Base-by-base conservation (phyloP, 176 grass and related monocot genomes). In the Rhipidocladum racemiflorum region DNA sequence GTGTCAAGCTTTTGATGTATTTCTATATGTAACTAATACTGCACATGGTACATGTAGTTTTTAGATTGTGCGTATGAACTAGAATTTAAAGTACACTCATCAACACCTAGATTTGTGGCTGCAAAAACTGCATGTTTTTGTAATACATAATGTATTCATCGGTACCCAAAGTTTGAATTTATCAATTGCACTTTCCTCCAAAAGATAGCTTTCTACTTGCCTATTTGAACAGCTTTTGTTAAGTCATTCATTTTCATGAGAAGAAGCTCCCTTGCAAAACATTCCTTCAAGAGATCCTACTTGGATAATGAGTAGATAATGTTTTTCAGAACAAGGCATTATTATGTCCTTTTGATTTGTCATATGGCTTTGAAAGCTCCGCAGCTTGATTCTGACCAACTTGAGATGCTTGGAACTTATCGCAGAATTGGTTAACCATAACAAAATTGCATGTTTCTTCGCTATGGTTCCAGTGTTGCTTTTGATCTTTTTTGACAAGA, bases 191-290 rank as follows among this genome's bases (percentile, higher is more conserved):
- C 29, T 60, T 61, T 38, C 34, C 36, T 27, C 21, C 6, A 45
- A 65, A 50, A 38, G 1, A 55, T 16, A 74, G 16, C 21, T 43
- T 81, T 46, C 1, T 7, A 57, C 11, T 77, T 61, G 5, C 9
- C 73, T 45, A 87, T 62, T 12, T 75, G 57, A 40, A 21, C 2
- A 63, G 21, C 7, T 36, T 51, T 65, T 49, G 27, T 78, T 95
- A 83, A 88, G 11, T 87, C 87, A 87, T 90, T 94, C 16, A 87
- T 83, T 83, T 88, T 93, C 74, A 97, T 94, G 4, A 97, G 91
- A 53, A 97, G 87, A 43, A 91, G 46, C 65, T 97, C 91, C 83
- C 89, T 78, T 27, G 89, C 80, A 5, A 94, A 61, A 68, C 89
- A 92, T 70, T 89, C 87, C 64, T 97, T 92, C 55, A 97, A 71